Evolutionary conservation across 208 protist genomes (phyloP).

Genomic region (Trypanosoma lewisi): DNA sequence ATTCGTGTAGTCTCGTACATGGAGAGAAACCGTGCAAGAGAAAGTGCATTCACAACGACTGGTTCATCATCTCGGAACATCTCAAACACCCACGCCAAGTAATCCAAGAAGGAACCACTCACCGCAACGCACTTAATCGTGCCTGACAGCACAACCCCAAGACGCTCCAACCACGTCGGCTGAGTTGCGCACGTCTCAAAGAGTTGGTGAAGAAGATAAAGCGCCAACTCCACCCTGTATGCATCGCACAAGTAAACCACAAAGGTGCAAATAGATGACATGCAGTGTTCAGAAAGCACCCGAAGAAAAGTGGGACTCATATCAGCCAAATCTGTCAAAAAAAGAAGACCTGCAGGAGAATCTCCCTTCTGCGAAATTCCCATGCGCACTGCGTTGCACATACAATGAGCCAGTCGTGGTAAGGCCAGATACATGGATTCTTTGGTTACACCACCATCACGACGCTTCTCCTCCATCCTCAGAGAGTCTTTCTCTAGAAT

Average conservation of each 20-base stretch:
- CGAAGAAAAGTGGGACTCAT: constrained; percentile 19
- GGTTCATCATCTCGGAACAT: constrained; percentile 30
- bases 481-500: neutral
- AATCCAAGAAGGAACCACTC: constrained; percentile 14
- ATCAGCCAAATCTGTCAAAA: constrained; percentile 27
- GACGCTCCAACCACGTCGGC: constrained; percentile 29
- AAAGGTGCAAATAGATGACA: constrained; percentile 4
- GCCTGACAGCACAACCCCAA: constrained; percentile 10
- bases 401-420: constrained; percentile 1
- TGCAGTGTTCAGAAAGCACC: constrained; percentile 14
- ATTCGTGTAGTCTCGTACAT: constrained; percentile 18
- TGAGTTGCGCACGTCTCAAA: constrained; percentile 17
- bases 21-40: constrained; percentile 19
- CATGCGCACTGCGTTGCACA: constrained; percentile 9
- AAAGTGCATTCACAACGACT: constrained; percentile 38
- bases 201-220: constrained; percentile 35
- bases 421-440: neutral
- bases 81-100: constrained; percentile 21
- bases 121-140: neutral
- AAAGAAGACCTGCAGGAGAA: constrained; percentile 16
- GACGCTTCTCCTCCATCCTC: constrained; percentile 1
- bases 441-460: too few relatives aligned
- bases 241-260: constrained; percentile 9
- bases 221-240: constrained; percentile 27
- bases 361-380: constrained; percentile 1